A percentile compares a stretch with the other conserved stretches of the same genome.
phyloP scores from a whole-genome alignment of 352 stramenopile species.

The Globisporangium apiculatum region DNA sequence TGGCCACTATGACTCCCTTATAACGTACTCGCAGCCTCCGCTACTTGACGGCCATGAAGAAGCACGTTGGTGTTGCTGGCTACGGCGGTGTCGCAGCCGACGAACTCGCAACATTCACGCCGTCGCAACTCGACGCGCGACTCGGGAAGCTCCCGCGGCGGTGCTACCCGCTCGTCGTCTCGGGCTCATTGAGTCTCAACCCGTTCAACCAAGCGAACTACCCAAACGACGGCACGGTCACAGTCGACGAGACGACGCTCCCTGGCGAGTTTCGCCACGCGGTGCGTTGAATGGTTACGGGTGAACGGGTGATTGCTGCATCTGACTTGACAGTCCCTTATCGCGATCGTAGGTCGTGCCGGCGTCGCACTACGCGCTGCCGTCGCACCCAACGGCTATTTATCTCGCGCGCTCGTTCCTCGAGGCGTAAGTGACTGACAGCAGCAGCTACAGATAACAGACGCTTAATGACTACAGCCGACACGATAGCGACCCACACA shows the following conservation, averaged over 20 bases:
- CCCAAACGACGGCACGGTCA: constrained; percentile 60
- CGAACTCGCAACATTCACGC: constrained; percentile 38
- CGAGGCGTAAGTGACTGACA: constrained; percentile 17
- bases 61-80: constrained; percentile 36
- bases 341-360: constrained; percentile 27
- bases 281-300: constrained; percentile 12
- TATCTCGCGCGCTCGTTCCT: constrained; percentile 43
- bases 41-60: constrained; percentile 58
- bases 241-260: constrained; percentile 53
- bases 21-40: constrained; percentile 23
- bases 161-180: constrained; percentile 54
- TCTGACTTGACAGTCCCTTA: background rate
- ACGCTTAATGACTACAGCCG: too few relatives aligned
- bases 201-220: constrained; percentile 73
- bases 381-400: constrained; percentile 43
- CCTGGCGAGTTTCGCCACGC: constrained; percentile 65
- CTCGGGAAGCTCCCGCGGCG: constrained; percentile 59
- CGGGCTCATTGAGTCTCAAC: constrained; percentile 61
- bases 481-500: too few relatives aligned
- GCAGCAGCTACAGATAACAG: background rate
- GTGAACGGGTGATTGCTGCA: too few relatives aligned
- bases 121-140: constrained; percentile 35
- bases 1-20: too few relatives aligned
- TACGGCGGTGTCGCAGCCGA: constrained; percentile 53
- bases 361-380: constrained; percentile 49